These are phyloP conservation scores for Rhodotorula kratochvilovae DNA, from an alignment of 768 basidiomycete species.

Conservation along the genomic window DNA sequence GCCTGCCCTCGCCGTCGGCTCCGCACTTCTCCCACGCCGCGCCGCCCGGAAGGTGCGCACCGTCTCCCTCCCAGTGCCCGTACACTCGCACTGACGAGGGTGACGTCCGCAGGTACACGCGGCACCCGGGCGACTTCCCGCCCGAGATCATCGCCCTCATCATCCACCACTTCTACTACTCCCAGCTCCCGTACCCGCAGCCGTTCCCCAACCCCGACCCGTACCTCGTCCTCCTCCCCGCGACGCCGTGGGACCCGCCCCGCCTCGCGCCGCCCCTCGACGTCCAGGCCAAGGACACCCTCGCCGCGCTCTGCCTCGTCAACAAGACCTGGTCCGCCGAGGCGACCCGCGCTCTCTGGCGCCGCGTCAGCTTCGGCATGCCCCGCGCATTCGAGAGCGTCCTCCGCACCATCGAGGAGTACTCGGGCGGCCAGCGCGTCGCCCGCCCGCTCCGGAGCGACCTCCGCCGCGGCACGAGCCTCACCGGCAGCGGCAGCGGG, in stretches of 20 bases:
- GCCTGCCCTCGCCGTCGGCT: too few relatives aligned
- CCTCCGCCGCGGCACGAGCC: neutral
- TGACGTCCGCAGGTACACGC: slow-evolving; percentile 19
- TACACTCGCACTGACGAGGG: too few relatives aligned
- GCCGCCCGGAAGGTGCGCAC: too few relatives aligned
- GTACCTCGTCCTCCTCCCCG: slow-evolving; percentile 30
- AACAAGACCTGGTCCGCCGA: slow-evolving; percentile 31
- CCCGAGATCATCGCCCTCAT: slow-evolving; percentile 40
- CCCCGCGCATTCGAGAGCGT: slow-evolving; percentile 38
- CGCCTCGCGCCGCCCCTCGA: slow-evolving; percentile 18
- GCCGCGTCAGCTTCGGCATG: slow-evolving; percentile 33
- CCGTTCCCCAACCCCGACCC: slow-evolving; percentile 33
- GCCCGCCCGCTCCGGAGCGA: slow-evolving; percentile 11
- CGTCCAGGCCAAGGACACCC: slow-evolving; percentile 22
- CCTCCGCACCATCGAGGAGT: slow-evolving; percentile 32
- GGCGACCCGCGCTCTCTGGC: slow-evolving; percentile 32
- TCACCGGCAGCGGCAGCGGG: slow-evolving; percentile 46
- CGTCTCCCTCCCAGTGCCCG: too few relatives aligned
- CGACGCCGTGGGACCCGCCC: slow-evolving; percentile 1
- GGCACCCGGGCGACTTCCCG: slow-evolving; percentile 30
- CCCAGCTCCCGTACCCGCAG: slow-evolving; percentile 9
- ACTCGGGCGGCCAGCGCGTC: slow-evolving; percentile 21
- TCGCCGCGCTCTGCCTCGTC: slow-evolving; percentile 20
- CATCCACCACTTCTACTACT: slow-evolving; percentile 33
- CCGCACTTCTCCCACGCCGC: too few relatives aligned